Conservation (phyloP, 768 basidiomycete genomes). For the Calocybe cyanea region DNA sequence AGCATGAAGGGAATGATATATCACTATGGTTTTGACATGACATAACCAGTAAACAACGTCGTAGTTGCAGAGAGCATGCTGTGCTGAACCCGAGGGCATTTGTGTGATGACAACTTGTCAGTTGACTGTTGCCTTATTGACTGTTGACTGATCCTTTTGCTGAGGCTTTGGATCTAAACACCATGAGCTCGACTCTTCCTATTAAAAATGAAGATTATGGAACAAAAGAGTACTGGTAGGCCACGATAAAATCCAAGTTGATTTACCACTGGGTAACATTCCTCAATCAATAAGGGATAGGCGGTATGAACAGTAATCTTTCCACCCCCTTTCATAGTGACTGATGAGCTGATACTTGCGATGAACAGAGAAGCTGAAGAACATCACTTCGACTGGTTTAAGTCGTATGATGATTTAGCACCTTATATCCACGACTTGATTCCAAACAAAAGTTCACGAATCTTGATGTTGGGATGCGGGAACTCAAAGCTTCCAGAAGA, state of each 20-base stretch:
- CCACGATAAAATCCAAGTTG: conserved; percentile 13
- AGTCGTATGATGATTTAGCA: conserved; percentile 72
- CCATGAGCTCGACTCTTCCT: conserved; percentile 33
- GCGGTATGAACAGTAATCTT: conserved; percentile 57
- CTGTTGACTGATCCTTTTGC: background rate
- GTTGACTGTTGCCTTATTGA: background rate
- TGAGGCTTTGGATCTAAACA: conserved; percentile 1
- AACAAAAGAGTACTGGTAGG: conserved; percentile 64
- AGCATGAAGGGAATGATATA: too few species aligned
- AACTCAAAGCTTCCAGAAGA: conserved; percentile 81
- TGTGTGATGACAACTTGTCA: background rate
- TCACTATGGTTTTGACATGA: too few species aligned
- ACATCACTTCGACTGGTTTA: conserved; percentile 84
- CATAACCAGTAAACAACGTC: too few species aligned
- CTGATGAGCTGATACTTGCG: too few species aligned
- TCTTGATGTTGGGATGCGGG: conserved; percentile 82
- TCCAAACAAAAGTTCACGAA: conserved; percentile 54
- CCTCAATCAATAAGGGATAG: conserved; percentile 48
- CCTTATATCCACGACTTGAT: conserved; percentile 56
- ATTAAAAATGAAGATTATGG: conserved; percentile 67
- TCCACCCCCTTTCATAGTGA: background rate
- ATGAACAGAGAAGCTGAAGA: conserved; percentile 50
- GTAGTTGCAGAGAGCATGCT: too few species aligned
- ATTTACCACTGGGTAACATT: background rate
- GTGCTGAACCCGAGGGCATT: too few species aligned